phyloP scores from a whole-genome alignment of 345 rosid species.

The Pistacia vera region DNA sequence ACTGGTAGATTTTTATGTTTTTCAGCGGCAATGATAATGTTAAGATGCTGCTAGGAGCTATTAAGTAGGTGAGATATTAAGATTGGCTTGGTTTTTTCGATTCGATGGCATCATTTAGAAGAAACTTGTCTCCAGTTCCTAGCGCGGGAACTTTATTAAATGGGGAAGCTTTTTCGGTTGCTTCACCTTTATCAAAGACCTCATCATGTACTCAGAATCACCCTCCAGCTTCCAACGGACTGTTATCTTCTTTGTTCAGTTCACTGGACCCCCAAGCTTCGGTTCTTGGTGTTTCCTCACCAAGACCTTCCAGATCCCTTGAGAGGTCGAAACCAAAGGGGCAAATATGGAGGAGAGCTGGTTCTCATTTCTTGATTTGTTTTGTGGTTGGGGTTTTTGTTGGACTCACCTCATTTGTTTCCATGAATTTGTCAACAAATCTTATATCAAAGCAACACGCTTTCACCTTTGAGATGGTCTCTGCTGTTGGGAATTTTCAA shows the following conservation, averaged over 20 bases:
- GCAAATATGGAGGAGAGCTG: constrained; percentile 56
- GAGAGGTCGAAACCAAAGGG: constrained; percentile 51
- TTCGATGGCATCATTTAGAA: constrained; percentile 69
- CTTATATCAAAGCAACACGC: constrained; percentile 34
- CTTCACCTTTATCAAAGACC: constrained; percentile 64
- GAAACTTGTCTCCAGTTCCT: constrained; percentile 58
- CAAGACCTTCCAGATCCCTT: constrained; percentile 40
- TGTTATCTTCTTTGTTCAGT: constrained; percentile 40
- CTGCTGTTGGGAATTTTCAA: constrained; percentile 27
- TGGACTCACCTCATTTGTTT: constrained; percentile 51
- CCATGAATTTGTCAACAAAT: constrained; percentile 33
- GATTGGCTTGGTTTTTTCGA: constrained; percentile 26
- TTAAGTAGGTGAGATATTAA: constrained; percentile 1
- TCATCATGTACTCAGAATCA: constrained; percentile 37
- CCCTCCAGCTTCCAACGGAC: constrained; percentile 34
- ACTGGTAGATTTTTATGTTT: constrained; percentile 20
- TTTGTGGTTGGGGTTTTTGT: constrained; percentile 51
- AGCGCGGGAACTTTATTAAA: constrained; percentile 39
- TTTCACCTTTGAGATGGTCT: constrained; percentile 39
- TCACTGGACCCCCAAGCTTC: constrained; percentile 43
- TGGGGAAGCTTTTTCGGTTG: constrained; percentile 51
- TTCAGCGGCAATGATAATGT: background rate
- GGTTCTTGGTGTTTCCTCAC: constrained; percentile 33
- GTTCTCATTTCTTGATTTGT: constrained; percentile 49
- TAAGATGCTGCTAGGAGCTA: background rate